Percentiles rank a stretch among this genome's conserved stretches.
phyloP scores from a whole-genome alignment of 371 early-diverging fungal genomes.

The Vairimorpha necatrix region DNA sequence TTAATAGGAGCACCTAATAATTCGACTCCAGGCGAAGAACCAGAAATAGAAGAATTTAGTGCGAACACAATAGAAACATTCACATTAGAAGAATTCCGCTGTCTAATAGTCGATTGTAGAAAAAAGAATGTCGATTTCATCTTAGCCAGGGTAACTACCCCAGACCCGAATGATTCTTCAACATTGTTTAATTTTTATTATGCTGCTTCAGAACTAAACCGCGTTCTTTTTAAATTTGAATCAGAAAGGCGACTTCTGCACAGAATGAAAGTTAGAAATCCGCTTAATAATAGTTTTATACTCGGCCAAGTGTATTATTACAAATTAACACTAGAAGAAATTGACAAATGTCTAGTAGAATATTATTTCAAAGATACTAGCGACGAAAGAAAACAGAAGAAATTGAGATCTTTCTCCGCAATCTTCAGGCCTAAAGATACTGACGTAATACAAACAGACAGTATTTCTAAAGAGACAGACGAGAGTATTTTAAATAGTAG shows the following conservation, averaged over 20 bases:
- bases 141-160: slow-evolving; percentile 72
- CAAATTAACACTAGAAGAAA: slow-evolving; percentile 55
- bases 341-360: slow-evolving; percentile 61
- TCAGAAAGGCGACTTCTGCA: slow-evolving; percentile 65
- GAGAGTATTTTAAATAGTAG: slow-evolving; percentile 14
- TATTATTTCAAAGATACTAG: slow-evolving; percentile 54
- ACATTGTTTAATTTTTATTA: slow-evolving; percentile 70
- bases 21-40: slow-evolving; percentile 30
- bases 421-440: slow-evolving; percentile 21
- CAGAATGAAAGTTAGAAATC: slow-evolving; percentile 75
- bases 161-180: slow-evolving; percentile 68
- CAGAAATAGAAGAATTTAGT: slow-evolving; percentile 66
- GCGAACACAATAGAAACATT: slow-evolving; percentile 71
- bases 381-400: not conserved
- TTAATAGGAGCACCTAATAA: slow-evolving; percentile 63
- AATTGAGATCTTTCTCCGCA: slow-evolving; percentile 44
- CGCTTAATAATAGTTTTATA: slow-evolving; percentile 72
- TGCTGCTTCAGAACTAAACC: slow-evolving; percentile 73
- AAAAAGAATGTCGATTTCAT: slow-evolving; percentile 71
- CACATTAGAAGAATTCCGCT: slow-evolving; percentile 71
- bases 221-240: slow-evolving; percentile 72
- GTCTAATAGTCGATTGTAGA: slow-evolving; percentile 67
- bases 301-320: slow-evolving; percentile 73
- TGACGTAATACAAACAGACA: slow-evolving; percentile 16
- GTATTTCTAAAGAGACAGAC: slow-evolving; percentile 42